Evolutionary conservation across 78 protist species (phyloP).

Genomic region (Pigoraptor vietnamica): DNA sequence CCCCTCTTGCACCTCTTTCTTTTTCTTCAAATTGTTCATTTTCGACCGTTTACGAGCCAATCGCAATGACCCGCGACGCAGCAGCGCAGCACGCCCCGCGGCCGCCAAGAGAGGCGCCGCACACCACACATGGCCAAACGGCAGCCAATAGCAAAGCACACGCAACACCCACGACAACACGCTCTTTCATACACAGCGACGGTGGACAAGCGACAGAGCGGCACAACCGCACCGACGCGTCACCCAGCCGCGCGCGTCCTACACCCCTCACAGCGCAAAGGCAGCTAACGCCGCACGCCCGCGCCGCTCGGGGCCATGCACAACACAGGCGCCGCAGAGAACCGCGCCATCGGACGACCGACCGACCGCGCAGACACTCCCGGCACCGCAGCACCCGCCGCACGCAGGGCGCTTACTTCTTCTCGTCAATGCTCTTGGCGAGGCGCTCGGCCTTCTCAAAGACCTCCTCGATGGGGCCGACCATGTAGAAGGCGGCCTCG

Average conservation of each 20-base stretch:
- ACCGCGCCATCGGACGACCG: background rate
- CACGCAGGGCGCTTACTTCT: background rate
- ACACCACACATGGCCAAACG: background rate
- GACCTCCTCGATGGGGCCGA: slow-evolving; percentile 85
- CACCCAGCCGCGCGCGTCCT: no score
- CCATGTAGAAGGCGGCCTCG: slow-evolving; percentile 97
- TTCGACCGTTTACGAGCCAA: no score
- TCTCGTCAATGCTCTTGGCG: slow-evolving; percentile 15
- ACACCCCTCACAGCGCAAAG: no score
- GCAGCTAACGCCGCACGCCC: no score
- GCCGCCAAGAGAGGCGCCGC: no score
- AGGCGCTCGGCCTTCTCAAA: slow-evolving; percentile 72
- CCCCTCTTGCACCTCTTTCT: no score
- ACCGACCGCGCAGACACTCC: background rate
- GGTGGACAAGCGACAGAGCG: background rate
- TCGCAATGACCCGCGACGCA: no score
- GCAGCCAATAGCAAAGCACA: background rate
- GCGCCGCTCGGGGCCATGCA: no score
- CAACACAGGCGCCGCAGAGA: no score
- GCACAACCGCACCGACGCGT: background rate
- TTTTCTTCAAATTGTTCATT: no score
- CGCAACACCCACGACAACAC: background rate
- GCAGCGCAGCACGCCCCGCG: no score
- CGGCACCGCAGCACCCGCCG: background rate
- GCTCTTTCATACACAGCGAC: background rate